phyloP scores from a whole-genome alignment of 2,329 filamentous ascomycete genomes.

The Sporothrix euskadiensis region DNA sequence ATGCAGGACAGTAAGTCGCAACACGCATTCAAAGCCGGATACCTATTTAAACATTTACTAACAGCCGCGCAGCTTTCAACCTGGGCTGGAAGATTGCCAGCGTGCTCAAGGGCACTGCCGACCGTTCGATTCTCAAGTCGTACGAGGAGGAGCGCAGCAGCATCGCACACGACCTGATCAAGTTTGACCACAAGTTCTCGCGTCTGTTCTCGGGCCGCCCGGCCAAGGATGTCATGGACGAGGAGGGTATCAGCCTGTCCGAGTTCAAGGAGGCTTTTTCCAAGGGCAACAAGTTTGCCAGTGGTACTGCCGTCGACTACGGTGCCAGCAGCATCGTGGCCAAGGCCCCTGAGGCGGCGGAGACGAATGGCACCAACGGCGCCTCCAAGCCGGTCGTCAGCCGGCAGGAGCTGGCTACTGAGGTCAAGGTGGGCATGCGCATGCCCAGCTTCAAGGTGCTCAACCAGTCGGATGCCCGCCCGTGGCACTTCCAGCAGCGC shows the following conservation, averaged over 20 bases:
- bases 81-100: slow-evolving; percentile 58
- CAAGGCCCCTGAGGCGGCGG: slow-evolving; percentile 43
- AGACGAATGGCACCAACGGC: neutral
- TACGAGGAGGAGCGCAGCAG: slow-evolving; percentile 56
- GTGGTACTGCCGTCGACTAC: slow-evolving; percentile 61
- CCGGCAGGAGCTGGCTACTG: slow-evolving; percentile 47
- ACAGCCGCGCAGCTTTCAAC: slow-evolving; percentile 44
- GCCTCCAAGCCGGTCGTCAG: neutral
- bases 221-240: slow-evolving; percentile 60
- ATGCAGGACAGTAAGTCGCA: slow-evolving; percentile 59
- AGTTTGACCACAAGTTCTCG: slow-evolving; percentile 61
- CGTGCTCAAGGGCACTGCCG: slow-evolving; percentile 48
- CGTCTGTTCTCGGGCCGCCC: slow-evolving; percentile 59
- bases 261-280: slow-evolving; percentile 63
- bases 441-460: slow-evolving; percentile 61
- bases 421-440: slow-evolving; percentile 55
- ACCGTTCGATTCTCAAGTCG: slow-evolving; percentile 48
- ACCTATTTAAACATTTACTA: neutral
- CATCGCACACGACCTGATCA: slow-evolving; percentile 66
- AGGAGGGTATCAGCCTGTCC: slow-evolving; percentile 61
- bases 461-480: slow-evolving; percentile 56
- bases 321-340: slow-evolving; percentile 56
- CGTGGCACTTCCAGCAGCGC: slow-evolving; percentile 59
- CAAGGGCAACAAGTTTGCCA: slow-evolving; percentile 61
- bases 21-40: neutral